These are phyloP conservation scores for Tephrocybe sp. DNA, from an alignment of 768 basidiomycete genomes.

Conservation along the genomic window DNA sequence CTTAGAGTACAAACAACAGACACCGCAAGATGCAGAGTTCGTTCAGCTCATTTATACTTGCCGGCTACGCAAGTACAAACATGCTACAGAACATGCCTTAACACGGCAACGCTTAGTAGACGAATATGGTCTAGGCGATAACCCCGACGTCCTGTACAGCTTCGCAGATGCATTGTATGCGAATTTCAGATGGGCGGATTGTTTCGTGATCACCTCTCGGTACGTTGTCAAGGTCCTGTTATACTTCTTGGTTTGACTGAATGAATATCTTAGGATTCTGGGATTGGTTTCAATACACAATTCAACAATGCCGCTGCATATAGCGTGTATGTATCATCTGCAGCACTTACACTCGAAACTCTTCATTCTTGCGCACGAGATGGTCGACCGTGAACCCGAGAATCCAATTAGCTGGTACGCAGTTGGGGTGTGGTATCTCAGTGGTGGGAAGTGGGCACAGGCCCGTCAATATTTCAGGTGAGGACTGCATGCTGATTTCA, in stretches of 20 bases:
- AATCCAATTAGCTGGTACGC: conserved; percentile 97
- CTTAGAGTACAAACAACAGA: conserved; percentile 79
- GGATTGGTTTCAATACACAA: conserved; percentile 82
- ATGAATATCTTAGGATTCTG: conserved; percentile 60
- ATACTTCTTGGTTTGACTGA: background rate
- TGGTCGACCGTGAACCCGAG: conserved; percentile 93
- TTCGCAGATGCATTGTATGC: conserved; percentile 89
- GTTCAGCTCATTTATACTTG: conserved; percentile 91
- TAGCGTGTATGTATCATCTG: conserved; percentile 98
- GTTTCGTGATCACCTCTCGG: conserved; percentile 85
- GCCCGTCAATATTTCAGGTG: conserved; percentile 95
- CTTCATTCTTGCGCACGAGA: conserved; percentile 94
- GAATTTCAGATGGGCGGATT: conserved; percentile 92
- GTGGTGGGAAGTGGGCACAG: conserved; percentile 82
- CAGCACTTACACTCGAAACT: conserved; percentile 88
- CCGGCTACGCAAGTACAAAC: conserved; percentile 87
- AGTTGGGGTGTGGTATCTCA: conserved; percentile 95
- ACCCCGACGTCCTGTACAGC: conserved; percentile 88
- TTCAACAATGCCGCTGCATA: conserved; percentile 88
- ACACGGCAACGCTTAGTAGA: conserved; percentile 78
- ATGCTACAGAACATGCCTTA: conserved; percentile 75
- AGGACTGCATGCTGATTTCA: background rate
- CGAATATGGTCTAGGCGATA: conserved; percentile 83
- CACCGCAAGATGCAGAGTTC: conserved; percentile 86
- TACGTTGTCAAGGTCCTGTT: conserved; percentile 22